Conservation (phyloP, 2,329 filamentous ascomycete species). For the Phaeosphaeriaceae sp. region DNA sequence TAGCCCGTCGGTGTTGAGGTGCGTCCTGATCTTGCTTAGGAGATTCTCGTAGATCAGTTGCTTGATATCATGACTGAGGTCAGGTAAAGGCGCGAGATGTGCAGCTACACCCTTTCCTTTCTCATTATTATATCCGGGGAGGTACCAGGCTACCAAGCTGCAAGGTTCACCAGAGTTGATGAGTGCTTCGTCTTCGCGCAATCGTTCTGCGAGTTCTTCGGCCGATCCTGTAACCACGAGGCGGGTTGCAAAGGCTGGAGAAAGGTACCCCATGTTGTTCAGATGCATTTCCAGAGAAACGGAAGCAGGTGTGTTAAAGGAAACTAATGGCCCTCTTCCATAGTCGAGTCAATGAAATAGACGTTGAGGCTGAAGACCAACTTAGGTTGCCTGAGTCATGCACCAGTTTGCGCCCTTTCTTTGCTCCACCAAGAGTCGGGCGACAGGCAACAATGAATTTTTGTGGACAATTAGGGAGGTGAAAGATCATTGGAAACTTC, state of each 20-base stretch:
- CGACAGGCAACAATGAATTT: not conserved
- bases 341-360: not conserved
- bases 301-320: not conserved
- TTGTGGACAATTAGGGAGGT: not conserved
- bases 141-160: constrained; percentile 14
- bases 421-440: not conserved
- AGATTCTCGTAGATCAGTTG: constrained; percentile 3
- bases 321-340: not conserved
- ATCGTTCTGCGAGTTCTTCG: constrained; percentile 6
- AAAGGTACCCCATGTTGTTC: not conserved
- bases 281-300: not conserved
- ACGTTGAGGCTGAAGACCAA: not conserved
- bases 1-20: not conserved
- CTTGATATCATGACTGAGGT: constrained; percentile 5
- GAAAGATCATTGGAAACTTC: not conserved
- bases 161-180: constrained; percentile 10
- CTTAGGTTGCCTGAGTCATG: not conserved
- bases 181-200: constrained; percentile 11
- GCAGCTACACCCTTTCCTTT: constrained; percentile 3
- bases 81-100: not conserved
- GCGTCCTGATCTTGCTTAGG: not conserved
- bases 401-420: not conserved
- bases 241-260: constrained; percentile 5
- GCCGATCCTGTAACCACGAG: constrained; percentile 5
- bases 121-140: constrained; percentile 4